Conservation (phyloP, 2,329 filamentous ascomycete species). For the Colletotrichum costaricense region DNA sequence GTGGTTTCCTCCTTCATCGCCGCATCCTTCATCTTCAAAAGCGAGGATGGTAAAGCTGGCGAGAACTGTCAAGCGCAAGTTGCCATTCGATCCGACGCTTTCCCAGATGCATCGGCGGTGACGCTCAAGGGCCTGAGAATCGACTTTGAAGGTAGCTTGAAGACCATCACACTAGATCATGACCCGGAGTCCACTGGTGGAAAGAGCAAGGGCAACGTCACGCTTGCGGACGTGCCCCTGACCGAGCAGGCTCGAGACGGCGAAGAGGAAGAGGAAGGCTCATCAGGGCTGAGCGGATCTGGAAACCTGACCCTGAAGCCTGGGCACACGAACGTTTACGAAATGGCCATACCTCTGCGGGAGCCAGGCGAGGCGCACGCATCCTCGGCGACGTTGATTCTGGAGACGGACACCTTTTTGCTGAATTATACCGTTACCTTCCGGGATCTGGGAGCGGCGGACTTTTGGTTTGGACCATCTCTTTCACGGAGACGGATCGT, state of each 20-base stretch:
- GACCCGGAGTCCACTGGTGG: slow-evolving; percentile 35
- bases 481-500: slow-evolving; percentile 58
- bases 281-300: slow-evolving; percentile 41
- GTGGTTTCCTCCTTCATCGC: slow-evolving; percentile 64
- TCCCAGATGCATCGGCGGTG: slow-evolving; percentile 62
- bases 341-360: slow-evolving; percentile 78
- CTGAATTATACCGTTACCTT: slow-evolving; percentile 74
- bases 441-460: slow-evolving; percentile 51
- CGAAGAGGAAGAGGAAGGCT: slow-evolving; percentile 41
- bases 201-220: slow-evolving; percentile 38
- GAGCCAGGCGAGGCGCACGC: slow-evolving; percentile 84
- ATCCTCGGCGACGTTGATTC: slow-evolving; percentile 68
- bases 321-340: slow-evolving; percentile 76
- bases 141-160: slow-evolving; percentile 68
- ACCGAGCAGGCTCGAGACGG: slow-evolving; percentile 14
- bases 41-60: slow-evolving; percentile 70
- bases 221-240: slow-evolving; percentile 43
- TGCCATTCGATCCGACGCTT: slow-evolving; percentile 66
- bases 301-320: slow-evolving; percentile 73
- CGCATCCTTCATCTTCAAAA: slow-evolving; percentile 68
- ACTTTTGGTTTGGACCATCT: slow-evolving; percentile 62
- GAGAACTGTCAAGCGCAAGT: slow-evolving; percentile 70
- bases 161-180: slow-evolving; percentile 64
- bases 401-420: slow-evolving; percentile 74
- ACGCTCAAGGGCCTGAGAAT: slow-evolving; percentile 63